These are phyloP conservation scores for Actinomortierella ambigua DNA, from an alignment of 371 early-diverging fungal species.

Conservation along the genomic window DNA sequence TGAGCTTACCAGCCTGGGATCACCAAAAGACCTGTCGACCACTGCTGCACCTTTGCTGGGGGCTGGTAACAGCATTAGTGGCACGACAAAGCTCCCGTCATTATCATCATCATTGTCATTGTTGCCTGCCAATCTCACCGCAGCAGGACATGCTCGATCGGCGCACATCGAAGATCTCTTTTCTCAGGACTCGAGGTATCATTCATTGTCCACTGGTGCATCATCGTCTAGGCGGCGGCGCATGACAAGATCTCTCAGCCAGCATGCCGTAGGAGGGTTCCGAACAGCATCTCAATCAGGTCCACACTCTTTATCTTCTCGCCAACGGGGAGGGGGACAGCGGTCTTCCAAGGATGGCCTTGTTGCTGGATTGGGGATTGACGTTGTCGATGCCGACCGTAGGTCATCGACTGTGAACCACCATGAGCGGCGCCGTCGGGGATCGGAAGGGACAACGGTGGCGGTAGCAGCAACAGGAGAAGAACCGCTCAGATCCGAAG, in stretches of 20 bases:
- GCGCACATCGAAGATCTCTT: neutral
- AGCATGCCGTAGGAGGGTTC: no score
- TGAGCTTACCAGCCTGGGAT: constrained; percentile 8
- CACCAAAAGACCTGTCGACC: neutral
- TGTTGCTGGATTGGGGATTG: neutral
- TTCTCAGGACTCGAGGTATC: no score
- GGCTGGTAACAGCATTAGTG: constrained; percentile 1
- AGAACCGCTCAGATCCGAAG: constrained; percentile 8
- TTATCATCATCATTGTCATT: neutral
- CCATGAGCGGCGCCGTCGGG: no score
- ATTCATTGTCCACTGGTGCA: no score
- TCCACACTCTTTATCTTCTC: neutral
- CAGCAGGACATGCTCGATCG: neutral
- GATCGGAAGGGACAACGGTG: neutral
- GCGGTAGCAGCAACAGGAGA: neutral
- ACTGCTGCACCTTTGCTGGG: neutral
- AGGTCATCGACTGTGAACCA: neutral
- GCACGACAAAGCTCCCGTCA: neutral
- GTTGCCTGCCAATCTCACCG: neutral
- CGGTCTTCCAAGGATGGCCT: neutral
- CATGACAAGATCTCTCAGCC: no score
- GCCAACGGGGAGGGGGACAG: neutral
- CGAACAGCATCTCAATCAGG: neutral
- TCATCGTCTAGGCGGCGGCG: no score
- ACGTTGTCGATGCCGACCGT: neutral